Conservation (phyloP, 106 monocot genomes). For the Triglochin maritima region DNA sequence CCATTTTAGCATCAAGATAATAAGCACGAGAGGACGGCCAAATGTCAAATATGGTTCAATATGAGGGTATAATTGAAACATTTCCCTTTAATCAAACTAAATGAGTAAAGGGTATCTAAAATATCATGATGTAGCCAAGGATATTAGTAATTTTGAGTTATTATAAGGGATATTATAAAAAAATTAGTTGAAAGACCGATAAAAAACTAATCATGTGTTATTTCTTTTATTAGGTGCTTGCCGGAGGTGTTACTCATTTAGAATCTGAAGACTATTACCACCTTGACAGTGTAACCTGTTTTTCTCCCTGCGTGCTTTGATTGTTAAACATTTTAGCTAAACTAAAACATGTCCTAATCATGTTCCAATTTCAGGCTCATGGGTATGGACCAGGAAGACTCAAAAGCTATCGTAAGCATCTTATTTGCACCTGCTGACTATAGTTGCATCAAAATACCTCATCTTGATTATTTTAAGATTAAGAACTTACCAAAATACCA, state of each 20-base stretch:
- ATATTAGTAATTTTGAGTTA: too few species aligned
- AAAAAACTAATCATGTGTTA: background rate
- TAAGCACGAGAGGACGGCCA: too few species aligned
- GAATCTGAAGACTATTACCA: slow-evolving; percentile 11
- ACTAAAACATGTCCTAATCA: background rate
- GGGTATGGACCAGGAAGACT: slow-evolving; percentile 17
- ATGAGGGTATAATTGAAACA: too few species aligned
- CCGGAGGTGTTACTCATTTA: background rate
- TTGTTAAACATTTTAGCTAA: background rate
- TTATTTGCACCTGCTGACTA: background rate
- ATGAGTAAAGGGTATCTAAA: too few species aligned
- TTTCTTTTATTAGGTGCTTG: background rate
- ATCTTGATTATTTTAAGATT: background rate
- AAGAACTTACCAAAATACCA: background rate
- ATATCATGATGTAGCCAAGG: too few species aligned
- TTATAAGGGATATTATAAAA: too few species aligned
- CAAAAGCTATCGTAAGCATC: slow-evolving; percentile 9
- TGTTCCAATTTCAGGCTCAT: slow-evolving; percentile 1
- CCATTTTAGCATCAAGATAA: too few species aligned
- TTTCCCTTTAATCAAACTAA: too few species aligned
- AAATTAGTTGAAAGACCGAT: background rate
- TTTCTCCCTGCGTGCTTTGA: background rate
- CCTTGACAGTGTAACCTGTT: slow-evolving; percentile 2
- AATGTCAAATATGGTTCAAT: too few species aligned
- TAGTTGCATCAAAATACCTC: background rate